Conservation (phyloP, 2,329 filamentous ascomycete species). For the Metarhizium brunneum region DNA sequence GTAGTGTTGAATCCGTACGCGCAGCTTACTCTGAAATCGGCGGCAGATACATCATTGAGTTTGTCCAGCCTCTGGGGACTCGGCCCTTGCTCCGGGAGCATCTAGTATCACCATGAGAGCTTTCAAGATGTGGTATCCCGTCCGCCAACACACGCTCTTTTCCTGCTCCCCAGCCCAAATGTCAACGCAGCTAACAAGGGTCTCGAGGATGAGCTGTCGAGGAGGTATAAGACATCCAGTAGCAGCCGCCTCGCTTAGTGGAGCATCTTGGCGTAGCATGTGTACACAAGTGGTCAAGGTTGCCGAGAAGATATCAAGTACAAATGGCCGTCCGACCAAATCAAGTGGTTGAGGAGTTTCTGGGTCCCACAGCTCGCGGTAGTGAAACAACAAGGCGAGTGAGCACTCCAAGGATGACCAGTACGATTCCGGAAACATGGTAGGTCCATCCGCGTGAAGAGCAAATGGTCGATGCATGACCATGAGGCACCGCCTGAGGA, state of each 20-base stretch:
- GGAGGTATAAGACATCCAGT: constrained; percentile 22
- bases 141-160: constrained; percentile 25
- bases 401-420: constrained; percentile 28
- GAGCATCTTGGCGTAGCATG: constrained; percentile 24
- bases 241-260: constrained; percentile 17
- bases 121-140: constrained; percentile 22
- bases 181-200: constrained; percentile 21
- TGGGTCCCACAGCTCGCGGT: constrained; percentile 24
- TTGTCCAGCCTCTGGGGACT: neutral
- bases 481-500: constrained; percentile 25
- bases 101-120: constrained; percentile 4
- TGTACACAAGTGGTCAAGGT: constrained; percentile 24
- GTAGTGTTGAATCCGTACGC: too few species aligned
- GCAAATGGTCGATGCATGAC: constrained; percentile 26
- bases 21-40: neutral
- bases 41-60: neutral
- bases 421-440: constrained; percentile 24
- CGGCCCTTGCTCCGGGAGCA: neutral
- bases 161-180: constrained; percentile 26
- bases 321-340: constrained; percentile 23
- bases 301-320: constrained; percentile 27
- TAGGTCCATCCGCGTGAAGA: constrained; percentile 21
- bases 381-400: constrained; percentile 24
- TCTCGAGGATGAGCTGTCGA: constrained; percentile 26
- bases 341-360: constrained; percentile 17